A percentile compares a stretch with the other conserved stretches of the same genome.
These are phyloP conservation scores for Rhinocladiella mackenziei DNA, from an alignment of 2,329 filamentous ascomycete genomes.

Conservation along the genomic window DNA sequence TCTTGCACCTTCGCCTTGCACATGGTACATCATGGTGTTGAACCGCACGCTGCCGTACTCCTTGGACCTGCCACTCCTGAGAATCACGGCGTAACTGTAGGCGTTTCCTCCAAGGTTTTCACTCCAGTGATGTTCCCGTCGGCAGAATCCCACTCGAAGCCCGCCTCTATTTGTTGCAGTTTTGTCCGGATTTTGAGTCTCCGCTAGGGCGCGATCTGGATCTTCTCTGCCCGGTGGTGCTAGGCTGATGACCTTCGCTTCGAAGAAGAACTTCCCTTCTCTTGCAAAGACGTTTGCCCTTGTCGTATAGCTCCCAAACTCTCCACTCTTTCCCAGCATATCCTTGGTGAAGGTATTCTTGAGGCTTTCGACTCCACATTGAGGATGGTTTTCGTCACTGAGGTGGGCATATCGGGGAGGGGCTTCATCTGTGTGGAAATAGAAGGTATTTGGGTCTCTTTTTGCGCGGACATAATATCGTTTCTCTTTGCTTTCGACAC, in stretches of 20 bases:
- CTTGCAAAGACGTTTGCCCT: conserved; percentile 85
- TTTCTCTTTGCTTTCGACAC: conserved; percentile 30
- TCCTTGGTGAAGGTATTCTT: conserved; percentile 71
- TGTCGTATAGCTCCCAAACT: conserved; percentile 73
- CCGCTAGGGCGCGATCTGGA: conserved; percentile 27
- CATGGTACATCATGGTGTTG: conserved; percentile 94
- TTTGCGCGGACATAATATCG: conserved; percentile 29
- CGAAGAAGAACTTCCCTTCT: conserved; percentile 89
- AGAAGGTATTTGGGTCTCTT: conserved; percentile 27
- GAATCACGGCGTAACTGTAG: conserved; percentile 29
- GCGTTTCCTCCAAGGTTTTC: conserved; percentile 28
- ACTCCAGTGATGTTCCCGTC: conserved; percentile 37
- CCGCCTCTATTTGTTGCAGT: conserved; percentile 36
- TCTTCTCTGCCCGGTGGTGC: conserved; percentile 56
- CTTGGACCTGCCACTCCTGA: conserved; percentile 34
- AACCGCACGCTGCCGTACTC: conserved; percentile 64
- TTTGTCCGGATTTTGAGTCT: conserved; percentile 24
- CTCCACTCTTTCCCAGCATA: conserved; percentile 75
- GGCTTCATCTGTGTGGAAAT: conserved; percentile 60
- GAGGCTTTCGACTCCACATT: conserved; percentile 61
- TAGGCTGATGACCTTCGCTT: conserved; percentile 72
- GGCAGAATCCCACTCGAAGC: conserved; percentile 48
- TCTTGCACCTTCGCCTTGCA: conserved; percentile 85
- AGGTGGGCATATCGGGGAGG: conserved; percentile 79
- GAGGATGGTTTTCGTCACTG: conserved; percentile 72